Evolutionary conservation across 257 asterid species (phyloP).

Genomic region (Thymus mandschuricus): DNA sequence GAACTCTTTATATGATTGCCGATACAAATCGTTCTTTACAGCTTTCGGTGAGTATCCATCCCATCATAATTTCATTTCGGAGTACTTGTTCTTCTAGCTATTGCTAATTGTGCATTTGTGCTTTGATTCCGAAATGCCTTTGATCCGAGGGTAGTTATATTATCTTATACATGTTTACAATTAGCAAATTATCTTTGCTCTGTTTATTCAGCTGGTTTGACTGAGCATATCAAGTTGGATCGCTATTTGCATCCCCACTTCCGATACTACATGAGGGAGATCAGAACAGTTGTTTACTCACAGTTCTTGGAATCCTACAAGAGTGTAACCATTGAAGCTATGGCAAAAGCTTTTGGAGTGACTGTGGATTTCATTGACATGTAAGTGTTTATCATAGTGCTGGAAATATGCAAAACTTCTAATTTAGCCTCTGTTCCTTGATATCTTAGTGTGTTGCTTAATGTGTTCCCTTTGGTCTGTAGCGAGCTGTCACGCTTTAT

Average conservation of each 20-base stretch:
- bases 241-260: conserved; percentile 81
- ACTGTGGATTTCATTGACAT: conserved; percentile 75
- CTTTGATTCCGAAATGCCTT: neutral
- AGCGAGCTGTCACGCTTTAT: conserved; percentile 85
- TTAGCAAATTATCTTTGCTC: conserved; percentile 7
- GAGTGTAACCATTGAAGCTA: conserved; percentile 83
- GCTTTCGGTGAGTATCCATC: conserved; percentile 68
- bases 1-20: conserved; percentile 85
- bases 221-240: conserved; percentile 74
- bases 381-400: conserved; percentile 41
- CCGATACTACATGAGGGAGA: conserved; percentile 86
- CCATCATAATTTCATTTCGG: neutral
- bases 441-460: conserved; percentile 6
- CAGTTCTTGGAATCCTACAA: conserved; percentile 90
- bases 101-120: neutral
- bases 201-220: conserved; percentile 69
- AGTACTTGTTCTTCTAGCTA: conserved; percentile 15
- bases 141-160: neutral
- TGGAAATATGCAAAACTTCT: neutral
- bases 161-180: neutral
- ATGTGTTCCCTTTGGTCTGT: conserved; percentile 10
- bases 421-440: neutral
- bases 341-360: conserved; percentile 90
- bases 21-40: conserved; percentile 74
- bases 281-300: conserved; percentile 74